Evolutionary conservation across 441 rosid species (phyloP).

Genomic region (Populus hybrid): DNA sequence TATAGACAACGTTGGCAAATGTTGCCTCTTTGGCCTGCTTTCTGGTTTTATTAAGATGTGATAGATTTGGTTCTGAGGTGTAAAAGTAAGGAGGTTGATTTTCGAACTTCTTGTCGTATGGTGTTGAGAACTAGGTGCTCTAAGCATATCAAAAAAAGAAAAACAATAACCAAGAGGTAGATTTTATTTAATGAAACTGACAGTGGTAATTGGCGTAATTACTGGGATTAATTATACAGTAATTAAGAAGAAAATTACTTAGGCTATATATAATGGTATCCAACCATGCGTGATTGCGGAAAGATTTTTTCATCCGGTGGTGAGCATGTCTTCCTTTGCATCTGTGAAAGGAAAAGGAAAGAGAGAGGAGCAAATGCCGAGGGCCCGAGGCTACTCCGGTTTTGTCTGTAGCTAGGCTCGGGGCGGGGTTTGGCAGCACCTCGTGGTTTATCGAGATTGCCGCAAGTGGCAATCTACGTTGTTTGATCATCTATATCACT

Average conservation of each 20-base stretch:
- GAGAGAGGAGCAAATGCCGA: background rate
- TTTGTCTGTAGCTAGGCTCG: background rate
- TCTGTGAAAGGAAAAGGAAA: background rate
- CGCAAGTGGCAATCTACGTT: background rate
- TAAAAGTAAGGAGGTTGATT: background rate
- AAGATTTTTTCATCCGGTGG: background rate
- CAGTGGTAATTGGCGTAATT: no score
- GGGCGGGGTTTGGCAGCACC: background rate
- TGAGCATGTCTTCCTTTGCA: background rate
- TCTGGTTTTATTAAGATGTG: background rate
- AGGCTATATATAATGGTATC: background rate
- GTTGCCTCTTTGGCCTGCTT: background rate
- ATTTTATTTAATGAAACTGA: background rate
- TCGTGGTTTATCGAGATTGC: background rate
- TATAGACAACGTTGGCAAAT: background rate
- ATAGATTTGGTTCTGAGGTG: background rate
- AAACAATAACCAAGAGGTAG: background rate
- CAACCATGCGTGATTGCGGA: background rate
- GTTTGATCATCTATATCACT: background rate
- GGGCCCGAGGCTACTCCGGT: background rate
- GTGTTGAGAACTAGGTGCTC: background rate
- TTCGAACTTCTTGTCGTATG: background rate
- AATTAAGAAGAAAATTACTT: background rate
- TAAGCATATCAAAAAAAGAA: background rate
- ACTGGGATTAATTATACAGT: no score